Base-by-base conservation (phyloP, 306 rosid species). In the Castanea crenata region DNA sequence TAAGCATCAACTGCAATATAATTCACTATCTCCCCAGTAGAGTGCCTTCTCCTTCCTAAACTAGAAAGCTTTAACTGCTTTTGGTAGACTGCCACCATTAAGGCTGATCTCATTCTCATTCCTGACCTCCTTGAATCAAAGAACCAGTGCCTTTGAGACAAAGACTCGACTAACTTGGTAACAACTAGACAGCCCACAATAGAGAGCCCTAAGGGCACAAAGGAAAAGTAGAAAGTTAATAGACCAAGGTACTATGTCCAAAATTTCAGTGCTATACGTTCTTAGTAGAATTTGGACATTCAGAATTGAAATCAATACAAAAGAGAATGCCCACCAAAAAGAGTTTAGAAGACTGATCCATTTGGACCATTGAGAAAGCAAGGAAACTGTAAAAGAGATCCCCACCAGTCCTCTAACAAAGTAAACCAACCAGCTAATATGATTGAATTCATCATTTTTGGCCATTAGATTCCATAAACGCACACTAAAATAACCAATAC, bases 1-100 rank as follows among this genome's bases (percentile, higher is more conserved):
- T 93, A 93, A 2, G 97, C 94, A 84, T 91, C 98, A 63, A 93
- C 89, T 10, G 91, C 93, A 19, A 93, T 87, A 69, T 91, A 93
- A 35, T 91, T 91, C 76, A 90, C 97, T 41, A 93, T 89, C 73
- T 93, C 97, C 1, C 97, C 98, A 0, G 91, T 64, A 23, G 97
- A 87, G 75, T 91, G 95, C 59, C 88, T 90, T 57, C n/a, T 86
- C 63, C 92, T 86, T 3, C 90, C 88, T 5, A 85, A 71, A 79
- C 85, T 91, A 1, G 98, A 92, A 74, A 94, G 92, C 81, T 84
- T 91, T 29, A 90, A 80, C 88, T 87, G 90, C 82, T 94, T 94
- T 13, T 74, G 51, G 71, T 92, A 92, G 29, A 92, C 87, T 54
- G 92, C 96, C 31, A 90, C 98, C 91, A 94, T 94, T 21, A 92